Evolutionary conservation across 129 eudicot species (phyloP).

Genomic region (Logfia minima): DNA sequence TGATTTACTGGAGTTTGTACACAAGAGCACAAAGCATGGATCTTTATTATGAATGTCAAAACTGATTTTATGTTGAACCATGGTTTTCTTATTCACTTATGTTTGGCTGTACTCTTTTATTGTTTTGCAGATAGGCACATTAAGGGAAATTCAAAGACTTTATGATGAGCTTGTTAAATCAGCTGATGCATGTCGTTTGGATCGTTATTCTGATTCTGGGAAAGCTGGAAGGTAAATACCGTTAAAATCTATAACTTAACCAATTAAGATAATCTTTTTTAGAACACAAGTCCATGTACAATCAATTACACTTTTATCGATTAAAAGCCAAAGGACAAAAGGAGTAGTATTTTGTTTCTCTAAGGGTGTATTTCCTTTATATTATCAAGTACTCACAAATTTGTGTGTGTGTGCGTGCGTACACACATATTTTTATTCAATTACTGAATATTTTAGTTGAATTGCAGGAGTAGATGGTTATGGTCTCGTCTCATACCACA

Average conservation of each 20-base stretch:
- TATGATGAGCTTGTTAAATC: slow-evolving; percentile 85
- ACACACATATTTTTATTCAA: not conserved
- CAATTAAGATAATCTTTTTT: not conserved
- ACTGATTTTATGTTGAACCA: not conserved
- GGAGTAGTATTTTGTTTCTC: not conserved
- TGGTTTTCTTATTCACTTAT: not conserved
- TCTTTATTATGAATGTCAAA: not conserved
- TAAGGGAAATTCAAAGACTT: slow-evolving; percentile 84
- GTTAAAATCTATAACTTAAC: not conserved
- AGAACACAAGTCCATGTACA: not conserved
- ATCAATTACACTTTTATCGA: not conserved
- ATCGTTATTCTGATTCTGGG: slow-evolving; percentile 77
- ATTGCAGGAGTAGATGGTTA: slow-evolving; percentile 90
- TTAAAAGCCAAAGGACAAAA: not conserved
- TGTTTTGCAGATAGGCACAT: slow-evolving; percentile 62
- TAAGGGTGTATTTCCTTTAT: not conserved
- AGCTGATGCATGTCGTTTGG: slow-evolving; percentile 77
- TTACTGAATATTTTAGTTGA: slow-evolving; percentile 3
- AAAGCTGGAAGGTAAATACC: slow-evolving; percentile 68
- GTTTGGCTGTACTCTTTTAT: slow-evolving; percentile 10
- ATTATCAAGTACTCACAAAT: not conserved
- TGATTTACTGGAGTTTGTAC: no score
- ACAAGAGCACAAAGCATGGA: no score
- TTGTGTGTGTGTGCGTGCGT: no score
- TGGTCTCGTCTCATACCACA: slow-evolving; percentile 96